Evolutionary conservation across 2,329 filamentous ascomycete species (phyloP).

Genomic region (Penicillium fuscoglaucum): DNA sequence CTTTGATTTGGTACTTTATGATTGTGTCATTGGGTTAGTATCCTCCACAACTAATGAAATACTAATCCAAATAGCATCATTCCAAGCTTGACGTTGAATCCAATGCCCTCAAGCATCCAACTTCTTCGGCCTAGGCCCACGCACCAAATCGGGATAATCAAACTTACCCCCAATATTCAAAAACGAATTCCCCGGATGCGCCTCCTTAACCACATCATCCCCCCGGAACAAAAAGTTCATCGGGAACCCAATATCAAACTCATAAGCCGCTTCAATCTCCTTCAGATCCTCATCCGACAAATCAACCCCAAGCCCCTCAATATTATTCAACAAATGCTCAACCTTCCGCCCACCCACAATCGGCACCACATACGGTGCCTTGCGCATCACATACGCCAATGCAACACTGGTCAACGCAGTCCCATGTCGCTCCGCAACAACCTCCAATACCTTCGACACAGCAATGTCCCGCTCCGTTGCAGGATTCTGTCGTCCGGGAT

Average conservation of each 20-base stretch:
- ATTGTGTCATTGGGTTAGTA: not conserved
- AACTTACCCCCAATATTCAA: slow-evolving; percentile 16
- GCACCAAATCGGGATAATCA: slow-evolving; percentile 21
- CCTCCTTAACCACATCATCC: slow-evolving; percentile 7
- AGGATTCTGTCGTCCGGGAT: slow-evolving; percentile 25
- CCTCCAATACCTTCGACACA: slow-evolving; percentile 25
- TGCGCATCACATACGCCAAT: slow-evolving; percentile 55
- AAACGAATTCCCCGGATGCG: slow-evolving; percentile 15
- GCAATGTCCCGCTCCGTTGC: slow-evolving; percentile 16
- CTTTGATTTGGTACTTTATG: not conserved
- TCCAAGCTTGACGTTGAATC: not conserved
- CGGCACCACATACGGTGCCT: slow-evolving; percentile 56
- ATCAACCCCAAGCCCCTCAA: slow-evolving; percentile 54
- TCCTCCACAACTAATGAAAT: not conserved
- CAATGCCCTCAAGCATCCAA: slow-evolving; percentile 5
- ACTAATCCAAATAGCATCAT: not conserved
- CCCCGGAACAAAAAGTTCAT: slow-evolving; percentile 17
- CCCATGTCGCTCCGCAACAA: slow-evolving; percentile 16
- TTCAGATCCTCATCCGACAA: slow-evolving; percentile 56
- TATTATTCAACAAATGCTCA: slow-evolving; percentile 56
- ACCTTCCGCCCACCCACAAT: slow-evolving; percentile 56
- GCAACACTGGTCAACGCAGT: slow-evolving; percentile 35
- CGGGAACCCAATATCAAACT: slow-evolving; percentile 52
- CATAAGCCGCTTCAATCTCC: slow-evolving; percentile 54
- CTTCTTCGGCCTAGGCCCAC: slow-evolving; percentile 10